Percentiles rank a stretch among this genome's conserved stretches.
Conservation (phyloP, 2,329 filamentous ascomycete genomes). For the Aspergillus calidoustus region DNA sequence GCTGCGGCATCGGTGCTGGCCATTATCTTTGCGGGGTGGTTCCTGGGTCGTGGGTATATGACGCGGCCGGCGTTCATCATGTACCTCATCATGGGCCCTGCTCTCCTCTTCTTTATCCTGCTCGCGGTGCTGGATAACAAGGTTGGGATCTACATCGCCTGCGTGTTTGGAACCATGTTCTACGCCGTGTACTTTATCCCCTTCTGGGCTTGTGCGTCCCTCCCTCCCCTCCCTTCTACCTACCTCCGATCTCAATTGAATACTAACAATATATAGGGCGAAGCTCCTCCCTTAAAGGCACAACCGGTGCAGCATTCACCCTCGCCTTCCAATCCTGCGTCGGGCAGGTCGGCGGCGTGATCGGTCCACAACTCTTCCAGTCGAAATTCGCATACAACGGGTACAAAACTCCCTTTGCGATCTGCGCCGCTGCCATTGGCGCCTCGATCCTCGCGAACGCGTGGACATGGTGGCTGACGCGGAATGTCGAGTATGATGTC, state of each 20-base stretch:
- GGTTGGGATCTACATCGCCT: constrained; percentile 19
- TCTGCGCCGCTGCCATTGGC: constrained; percentile 13
- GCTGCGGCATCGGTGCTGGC: constrained; percentile 15
- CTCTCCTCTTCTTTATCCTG: constrained; percentile 20
- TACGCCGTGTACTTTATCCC: constrained; percentile 22
- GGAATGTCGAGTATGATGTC: constrained; percentile 13
- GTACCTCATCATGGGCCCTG: constrained; percentile 17
- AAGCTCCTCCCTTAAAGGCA: constrained; percentile 17
- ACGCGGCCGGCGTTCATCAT: constrained; percentile 21
- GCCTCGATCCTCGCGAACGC: constrained; percentile 15
- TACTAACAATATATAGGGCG: not conserved
- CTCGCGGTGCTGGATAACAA: constrained; percentile 8
- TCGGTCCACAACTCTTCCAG: constrained; percentile 18
- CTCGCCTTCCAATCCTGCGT: constrained; percentile 21
- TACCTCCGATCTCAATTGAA: not conserved
- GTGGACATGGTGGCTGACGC: constrained; percentile 21
- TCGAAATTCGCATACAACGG: constrained; percentile 16
- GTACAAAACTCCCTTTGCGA: constrained; percentile 20
- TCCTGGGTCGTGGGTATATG: constrained; percentile 17
- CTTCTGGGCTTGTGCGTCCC: constrained; percentile 22
- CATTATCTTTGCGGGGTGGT: constrained; percentile 21
- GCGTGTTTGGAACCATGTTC: constrained; percentile 23
- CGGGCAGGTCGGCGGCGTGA: constrained; percentile 20
- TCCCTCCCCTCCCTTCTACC: not conserved
- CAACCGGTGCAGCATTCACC: constrained; percentile 17